Evolutionary conservation across 768 basidiomycete species (phyloP).

Genomic region (Neoboletus brunneissimus): DNA sequence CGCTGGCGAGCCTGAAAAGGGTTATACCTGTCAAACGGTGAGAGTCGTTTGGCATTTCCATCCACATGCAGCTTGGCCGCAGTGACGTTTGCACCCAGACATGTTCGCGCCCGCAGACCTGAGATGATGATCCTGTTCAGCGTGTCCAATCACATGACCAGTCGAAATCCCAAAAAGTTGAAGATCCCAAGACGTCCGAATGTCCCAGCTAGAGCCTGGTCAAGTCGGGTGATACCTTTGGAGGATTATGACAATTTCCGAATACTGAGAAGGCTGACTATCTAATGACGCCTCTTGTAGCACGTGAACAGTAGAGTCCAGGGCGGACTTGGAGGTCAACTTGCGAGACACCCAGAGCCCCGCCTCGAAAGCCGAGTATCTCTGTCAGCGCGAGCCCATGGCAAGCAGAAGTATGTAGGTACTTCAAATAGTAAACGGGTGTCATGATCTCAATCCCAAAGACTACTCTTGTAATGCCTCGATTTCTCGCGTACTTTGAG

Average conservation of each 20-base stretch:
- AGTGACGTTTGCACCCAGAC: too few species aligned
- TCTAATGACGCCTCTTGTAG: background rate
- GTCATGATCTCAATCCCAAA: background rate
- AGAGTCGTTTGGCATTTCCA: background rate
- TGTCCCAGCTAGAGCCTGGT: too few species aligned
- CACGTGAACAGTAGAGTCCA: background rate
- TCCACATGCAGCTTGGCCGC: too few species aligned
- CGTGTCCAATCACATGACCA: background rate
- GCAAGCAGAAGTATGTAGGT: background rate
- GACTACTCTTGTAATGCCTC: constrained; percentile 60
- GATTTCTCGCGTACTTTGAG: constrained; percentile 58
- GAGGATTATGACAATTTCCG: background rate
- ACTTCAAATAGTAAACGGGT: background rate
- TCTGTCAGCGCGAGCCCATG: background rate
- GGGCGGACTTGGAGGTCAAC: too few species aligned
- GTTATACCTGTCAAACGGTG: background rate
- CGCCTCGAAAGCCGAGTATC: background rate
- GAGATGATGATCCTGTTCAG: too few species aligned
- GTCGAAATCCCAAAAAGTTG: background rate
- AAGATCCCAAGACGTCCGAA: background rate
- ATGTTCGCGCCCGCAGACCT: background rate
- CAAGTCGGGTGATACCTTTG: background rate
- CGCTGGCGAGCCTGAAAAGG: background rate
- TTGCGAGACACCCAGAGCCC: too few species aligned
- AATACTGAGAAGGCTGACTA: too few species aligned